Evolutionary conservation across 371 early-diverging fungal genomes (phyloP).

Genomic region (Mortierella sp.): DNA sequence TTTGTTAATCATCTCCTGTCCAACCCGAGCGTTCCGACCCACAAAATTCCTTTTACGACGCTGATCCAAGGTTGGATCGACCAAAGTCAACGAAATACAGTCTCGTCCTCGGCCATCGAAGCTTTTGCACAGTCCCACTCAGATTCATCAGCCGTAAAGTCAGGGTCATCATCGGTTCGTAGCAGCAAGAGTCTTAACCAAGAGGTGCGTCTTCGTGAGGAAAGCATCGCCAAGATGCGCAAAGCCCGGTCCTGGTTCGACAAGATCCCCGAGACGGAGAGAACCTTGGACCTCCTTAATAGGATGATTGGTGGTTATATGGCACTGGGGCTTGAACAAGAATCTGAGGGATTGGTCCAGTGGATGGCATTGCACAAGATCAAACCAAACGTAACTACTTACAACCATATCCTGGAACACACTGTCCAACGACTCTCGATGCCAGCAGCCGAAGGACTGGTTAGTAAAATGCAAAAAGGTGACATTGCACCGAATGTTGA

Average conservation of each 20-base stretch:
- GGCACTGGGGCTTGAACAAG: constrained; percentile 39
- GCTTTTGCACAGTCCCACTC: constrained; percentile 11
- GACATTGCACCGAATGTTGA: constrained; percentile 24
- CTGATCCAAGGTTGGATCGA: constrained; percentile 49
- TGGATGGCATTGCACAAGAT: constrained; percentile 40
- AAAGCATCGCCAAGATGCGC: constrained; percentile 32
- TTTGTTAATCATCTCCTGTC: constrained; percentile 17
- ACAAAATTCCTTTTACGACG: constrained; percentile 25
- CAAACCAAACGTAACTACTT: constrained; percentile 36
- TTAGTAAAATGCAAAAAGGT: constrained; percentile 29
- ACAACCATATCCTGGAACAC: constrained; percentile 43
- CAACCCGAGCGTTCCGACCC: constrained; percentile 9
- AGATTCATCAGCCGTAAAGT: background rate
- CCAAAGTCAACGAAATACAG: constrained; percentile 28
- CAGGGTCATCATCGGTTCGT: constrained; percentile 12
- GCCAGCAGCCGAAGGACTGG: constrained; percentile 32
- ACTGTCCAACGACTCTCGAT: constrained; percentile 26
- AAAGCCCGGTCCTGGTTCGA: constrained; percentile 46
- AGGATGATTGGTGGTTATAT: constrained; percentile 46
- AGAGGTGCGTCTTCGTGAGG: constrained; percentile 21
- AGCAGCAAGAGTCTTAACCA: constrained; percentile 39
- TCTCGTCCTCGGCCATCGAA: constrained; percentile 23
- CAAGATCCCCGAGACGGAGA: constrained; percentile 10
- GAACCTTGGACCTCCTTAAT: constrained; percentile 28
- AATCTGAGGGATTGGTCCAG: constrained; percentile 34